These are phyloP conservation scores for Erysimum cheiranthoides DNA, from an alignment of 345 rosid species.

Conservation along the genomic window DNA sequence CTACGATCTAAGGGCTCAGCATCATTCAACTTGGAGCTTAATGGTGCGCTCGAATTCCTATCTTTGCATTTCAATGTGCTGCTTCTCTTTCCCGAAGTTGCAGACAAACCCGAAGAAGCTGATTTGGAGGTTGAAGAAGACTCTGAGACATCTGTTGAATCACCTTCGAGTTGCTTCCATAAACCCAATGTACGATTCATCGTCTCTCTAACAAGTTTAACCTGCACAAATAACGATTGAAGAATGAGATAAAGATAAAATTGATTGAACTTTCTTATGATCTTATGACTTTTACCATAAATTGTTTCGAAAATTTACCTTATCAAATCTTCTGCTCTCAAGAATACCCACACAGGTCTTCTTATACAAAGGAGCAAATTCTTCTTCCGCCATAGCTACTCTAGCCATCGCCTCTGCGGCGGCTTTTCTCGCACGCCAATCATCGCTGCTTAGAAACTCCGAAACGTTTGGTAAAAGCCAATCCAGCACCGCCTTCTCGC, in stretches of 20 bases:
- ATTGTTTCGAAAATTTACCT: slow-evolving; percentile 39
- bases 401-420: slow-evolving; percentile 86
- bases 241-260: not conserved
- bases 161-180: slow-evolving; percentile 74
- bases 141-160: slow-evolving; percentile 52
- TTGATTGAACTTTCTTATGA: not conserved
- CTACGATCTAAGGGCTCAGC: not conserved
- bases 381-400: slow-evolving; percentile 63
- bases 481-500: slow-evolving; percentile 54
- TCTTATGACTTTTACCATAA: not conserved
- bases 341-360: slow-evolving; percentile 56
- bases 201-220: slow-evolving; percentile 86
- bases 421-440: slow-evolving; percentile 89
- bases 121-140: slow-evolving; percentile 54
- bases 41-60: slow-evolving; percentile 40
- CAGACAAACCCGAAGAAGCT: slow-evolving; percentile 20
- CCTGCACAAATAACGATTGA: slow-evolving; percentile 49
- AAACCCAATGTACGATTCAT: slow-evolving; percentile 75
- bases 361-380: slow-evolving; percentile 62
- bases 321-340: slow-evolving; percentile 79
- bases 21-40: slow-evolving; percentile 23
- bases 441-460: slow-evolving; percentile 72
- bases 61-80: slow-evolving; percentile 46
- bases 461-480: slow-evolving; percentile 68
- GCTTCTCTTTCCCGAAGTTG: slow-evolving; percentile 21